These are phyloP conservation scores for Ormosia emarginata DNA, from an alignment of 306 rosid genomes.

Conservation along the genomic window DNA sequence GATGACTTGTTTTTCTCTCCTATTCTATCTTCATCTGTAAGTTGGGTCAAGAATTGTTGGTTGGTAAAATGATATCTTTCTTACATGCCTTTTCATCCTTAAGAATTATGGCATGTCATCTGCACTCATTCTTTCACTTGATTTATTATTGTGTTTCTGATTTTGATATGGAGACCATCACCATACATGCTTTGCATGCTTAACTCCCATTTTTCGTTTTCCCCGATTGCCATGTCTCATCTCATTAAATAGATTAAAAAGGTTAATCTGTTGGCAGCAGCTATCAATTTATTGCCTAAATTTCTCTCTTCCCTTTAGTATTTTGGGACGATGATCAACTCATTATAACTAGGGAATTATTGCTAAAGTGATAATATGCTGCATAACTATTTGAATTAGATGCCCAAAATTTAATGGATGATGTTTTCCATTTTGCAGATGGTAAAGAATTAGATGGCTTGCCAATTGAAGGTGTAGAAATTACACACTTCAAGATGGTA, in stretches of 20 bases:
- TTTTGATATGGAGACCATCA: not conserved
- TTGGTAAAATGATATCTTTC: not conserved
- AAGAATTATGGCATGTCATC: not conserved
- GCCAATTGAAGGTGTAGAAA: slow-evolving; percentile 83
- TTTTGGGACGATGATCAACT: slow-evolving; percentile 18
- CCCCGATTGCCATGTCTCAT: not conserved
- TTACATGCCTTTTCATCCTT: not conserved
- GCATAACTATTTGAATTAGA: slow-evolving; percentile 14
- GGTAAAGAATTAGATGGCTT: slow-evolving; percentile 69
- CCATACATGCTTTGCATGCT: not conserved
- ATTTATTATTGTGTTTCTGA: not conserved
- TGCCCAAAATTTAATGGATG: not conserved
- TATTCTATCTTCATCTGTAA: not conserved
- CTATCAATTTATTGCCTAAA: not conserved
- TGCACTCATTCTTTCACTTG: not conserved
- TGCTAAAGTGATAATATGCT: slow-evolving; percentile 1
- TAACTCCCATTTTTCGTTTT: not conserved
- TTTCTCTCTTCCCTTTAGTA: not conserved
- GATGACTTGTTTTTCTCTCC: not conserved
- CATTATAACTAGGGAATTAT: slow-evolving; percentile 1
- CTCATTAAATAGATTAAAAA: not conserved
- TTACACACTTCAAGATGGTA: slow-evolving; percentile 82
- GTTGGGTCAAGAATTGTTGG: not conserved
- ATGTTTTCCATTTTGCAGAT: slow-evolving; percentile 46
- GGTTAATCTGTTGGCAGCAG: slow-evolving; percentile 5